Evolutionary conservation across 1,139 yeast species (phyloP), one percentile per base, ranked within the genome.

Genomic region (Arxiozyma bovina): DNA sequence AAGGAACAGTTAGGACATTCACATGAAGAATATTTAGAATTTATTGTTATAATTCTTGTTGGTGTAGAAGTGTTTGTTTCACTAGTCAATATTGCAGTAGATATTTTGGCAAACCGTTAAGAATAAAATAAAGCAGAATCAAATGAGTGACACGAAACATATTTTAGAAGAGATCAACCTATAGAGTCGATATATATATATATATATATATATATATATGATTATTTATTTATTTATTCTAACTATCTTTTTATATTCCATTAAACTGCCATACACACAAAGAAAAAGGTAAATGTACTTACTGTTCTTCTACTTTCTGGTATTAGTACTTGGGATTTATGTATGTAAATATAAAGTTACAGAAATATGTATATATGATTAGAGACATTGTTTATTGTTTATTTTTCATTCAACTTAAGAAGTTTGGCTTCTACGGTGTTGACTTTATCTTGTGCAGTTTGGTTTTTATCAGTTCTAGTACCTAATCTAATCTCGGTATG

Each of bases 1-100:
- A 93, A 93, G 69, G 99, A 93, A 67, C 99, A 93, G 71, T 77
- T 93, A 64, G 96, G 97, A 1, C 97, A 91, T 69, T 85, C 87
- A 0, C 94, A 85, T 62, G 83, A 91, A 69, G 98, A 93, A 70
- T 90, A 90, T 62, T 77, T 93, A 60, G 99, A 93, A 69, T 85
- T 89, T 63, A 87, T 93, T 51, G 97, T 93, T 42, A 91, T 93
- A 57, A 83, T 91, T n/a, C 74, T 93, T 54, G 95, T 93, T 58
- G 96, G 93, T 1, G 94, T 89, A 7, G 96, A 91, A 70, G 96
- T 93, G 11, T 71, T 91, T 53, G 96, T 93, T 9, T 93, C 97
- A 50, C 76, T 91, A 17, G 77, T 91, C 51, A 93, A 91, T 65
- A 81, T 81, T 27, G 68, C 73, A 18, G 77, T 74, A 22, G 79